Evolutionary conservation across 441 rosid genomes (phyloP).

Genomic region (Theobroma grandiflorum): DNA sequence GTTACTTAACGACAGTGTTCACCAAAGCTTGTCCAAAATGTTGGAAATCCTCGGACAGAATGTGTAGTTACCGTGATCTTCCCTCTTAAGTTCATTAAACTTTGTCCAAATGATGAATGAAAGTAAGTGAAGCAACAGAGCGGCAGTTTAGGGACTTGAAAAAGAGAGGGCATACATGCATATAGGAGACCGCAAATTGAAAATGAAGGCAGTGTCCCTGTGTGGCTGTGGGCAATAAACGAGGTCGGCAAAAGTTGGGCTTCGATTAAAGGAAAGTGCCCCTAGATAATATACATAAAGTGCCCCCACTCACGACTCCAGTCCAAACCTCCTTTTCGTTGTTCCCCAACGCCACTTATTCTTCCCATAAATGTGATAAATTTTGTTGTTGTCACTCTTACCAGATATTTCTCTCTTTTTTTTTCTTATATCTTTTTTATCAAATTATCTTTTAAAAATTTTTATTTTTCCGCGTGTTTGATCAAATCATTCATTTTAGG

Average conservation of each 20-base stretch:
- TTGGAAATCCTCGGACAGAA: no score
- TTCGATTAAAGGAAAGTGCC: constrained; percentile 30
- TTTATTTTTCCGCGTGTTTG: no score
- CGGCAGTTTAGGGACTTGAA: neutral
- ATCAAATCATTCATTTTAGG: no score
- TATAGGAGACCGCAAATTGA: neutral
- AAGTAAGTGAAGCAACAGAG: neutral
- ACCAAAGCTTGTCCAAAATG: no score
- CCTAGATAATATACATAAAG: neutral
- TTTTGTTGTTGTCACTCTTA: neutral
- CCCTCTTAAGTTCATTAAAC: no score
- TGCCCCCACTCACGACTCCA: constrained; percentile 12
- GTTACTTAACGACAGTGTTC: neutral
- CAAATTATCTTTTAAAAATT: no score
- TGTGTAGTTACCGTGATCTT: no score
- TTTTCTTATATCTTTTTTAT: neutral
- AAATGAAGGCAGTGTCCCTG: neutral
- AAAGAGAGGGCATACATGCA: neutral
- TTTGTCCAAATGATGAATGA: neutral
- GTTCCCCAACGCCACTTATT: constrained; percentile 28
- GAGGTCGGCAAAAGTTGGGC: constrained; percentile 40
- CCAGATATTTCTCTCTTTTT: neutral
- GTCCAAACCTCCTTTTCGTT: constrained; percentile 21
- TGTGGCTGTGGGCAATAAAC: neutral
- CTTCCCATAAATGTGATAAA: constrained; percentile 8